phyloP scores from a whole-genome alignment of 2,329 filamentous ascomycete species.

The Colletotrichum cereale region DNA sequence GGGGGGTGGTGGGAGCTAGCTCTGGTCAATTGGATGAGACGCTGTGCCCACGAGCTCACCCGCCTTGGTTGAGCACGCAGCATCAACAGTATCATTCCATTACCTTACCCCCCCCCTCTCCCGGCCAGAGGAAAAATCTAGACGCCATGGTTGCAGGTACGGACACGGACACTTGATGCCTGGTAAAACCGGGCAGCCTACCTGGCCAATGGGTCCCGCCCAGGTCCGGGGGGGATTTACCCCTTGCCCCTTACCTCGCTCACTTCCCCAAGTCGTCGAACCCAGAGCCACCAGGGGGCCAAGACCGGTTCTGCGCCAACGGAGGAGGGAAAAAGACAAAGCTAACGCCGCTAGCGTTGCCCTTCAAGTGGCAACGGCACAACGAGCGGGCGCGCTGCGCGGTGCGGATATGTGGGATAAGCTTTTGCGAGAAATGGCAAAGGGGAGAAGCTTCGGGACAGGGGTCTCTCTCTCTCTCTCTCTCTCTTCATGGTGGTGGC shows the following conservation, averaged over 20 bases:
- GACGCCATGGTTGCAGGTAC: constrained; percentile 27
- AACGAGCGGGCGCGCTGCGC: constrained; percentile 16
- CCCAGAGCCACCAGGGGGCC: neutral
- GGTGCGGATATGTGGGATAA: constrained; percentile 31
- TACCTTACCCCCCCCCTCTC: neutral
- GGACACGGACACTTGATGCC: neutral
- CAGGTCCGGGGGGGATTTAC: constrained; percentile 7
- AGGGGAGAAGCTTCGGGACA: constrained; percentile 20
- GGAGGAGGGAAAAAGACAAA: neutral
- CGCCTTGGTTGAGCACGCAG: neutral
- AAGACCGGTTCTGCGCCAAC: constrained; percentile 2
- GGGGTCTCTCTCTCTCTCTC: constrained; percentile 14
- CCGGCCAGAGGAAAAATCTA: neutral
- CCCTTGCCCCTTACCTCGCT: neutral
- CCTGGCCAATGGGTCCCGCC: neutral
- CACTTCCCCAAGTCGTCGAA: neutral
- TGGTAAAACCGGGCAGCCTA: constrained; percentile 13
- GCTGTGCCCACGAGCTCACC: neutral
- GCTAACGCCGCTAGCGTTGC: constrained; percentile 17
- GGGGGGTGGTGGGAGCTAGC: neutral
- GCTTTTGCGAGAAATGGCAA: constrained; percentile 28
- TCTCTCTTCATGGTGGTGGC: constrained; percentile 14
- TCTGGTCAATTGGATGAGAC: constrained; percentile 21
- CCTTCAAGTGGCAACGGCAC: constrained; percentile 1
- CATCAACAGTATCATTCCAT: too few relatives aligned